These are phyloP conservation scores for Phytopythium ostracodes DNA, from an alignment of 352 stramenopile species.

Conservation along the genomic window DNA sequence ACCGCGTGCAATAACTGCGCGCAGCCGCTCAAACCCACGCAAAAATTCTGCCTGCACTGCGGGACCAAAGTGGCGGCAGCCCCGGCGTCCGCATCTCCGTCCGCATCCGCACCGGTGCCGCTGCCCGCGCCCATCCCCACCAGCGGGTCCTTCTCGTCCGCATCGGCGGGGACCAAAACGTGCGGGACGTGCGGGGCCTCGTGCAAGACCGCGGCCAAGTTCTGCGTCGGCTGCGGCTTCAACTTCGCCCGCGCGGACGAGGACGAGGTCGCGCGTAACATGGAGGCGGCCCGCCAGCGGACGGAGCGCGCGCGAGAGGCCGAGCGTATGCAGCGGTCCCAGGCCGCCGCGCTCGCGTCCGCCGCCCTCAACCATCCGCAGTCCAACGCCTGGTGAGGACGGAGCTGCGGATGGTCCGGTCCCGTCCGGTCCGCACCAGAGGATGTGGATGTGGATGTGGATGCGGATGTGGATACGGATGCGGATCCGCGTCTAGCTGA, in stretches of 20 bases:
- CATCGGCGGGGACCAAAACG: constrained; percentile 40
- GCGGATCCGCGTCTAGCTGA: too few relatives aligned
- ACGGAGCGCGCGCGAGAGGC: constrained; percentile 40
- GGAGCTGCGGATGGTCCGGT: too few relatives aligned
- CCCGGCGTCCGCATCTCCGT: constrained; percentile 9
- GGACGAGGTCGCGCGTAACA: constrained; percentile 71
- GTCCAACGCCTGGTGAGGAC: constrained; percentile 4
- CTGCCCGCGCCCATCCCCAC: constrained; percentile 58
- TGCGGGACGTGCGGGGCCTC: constrained; percentile 60
- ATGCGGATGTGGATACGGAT: constrained; percentile 9
- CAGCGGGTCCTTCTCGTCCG: constrained; percentile 27
- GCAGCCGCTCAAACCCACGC: constrained; percentile 43
- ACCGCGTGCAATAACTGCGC: constrained; percentile 40
- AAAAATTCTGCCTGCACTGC: constrained; percentile 82
- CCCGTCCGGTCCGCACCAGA: too few relatives aligned
- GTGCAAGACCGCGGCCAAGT: constrained; percentile 78
- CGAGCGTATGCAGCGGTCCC: constrained; percentile 57
- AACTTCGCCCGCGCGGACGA: constrained; percentile 78
- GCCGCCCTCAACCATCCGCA: constrained; percentile 1
- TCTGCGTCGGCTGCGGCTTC: constrained; percentile 77
- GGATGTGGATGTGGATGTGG: too few relatives aligned
- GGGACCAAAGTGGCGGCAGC: constrained; percentile 43
- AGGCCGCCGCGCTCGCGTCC: constrained; percentile 65
- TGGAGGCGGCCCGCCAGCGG: constrained; percentile 55
- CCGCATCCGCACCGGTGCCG: constrained; percentile 28